Percentiles rank a stretch among this genome's conserved stretches.
phyloP scores from a whole-genome alignment of 768 basidiomycete species.

The Termitomyces sp. region DNA sequence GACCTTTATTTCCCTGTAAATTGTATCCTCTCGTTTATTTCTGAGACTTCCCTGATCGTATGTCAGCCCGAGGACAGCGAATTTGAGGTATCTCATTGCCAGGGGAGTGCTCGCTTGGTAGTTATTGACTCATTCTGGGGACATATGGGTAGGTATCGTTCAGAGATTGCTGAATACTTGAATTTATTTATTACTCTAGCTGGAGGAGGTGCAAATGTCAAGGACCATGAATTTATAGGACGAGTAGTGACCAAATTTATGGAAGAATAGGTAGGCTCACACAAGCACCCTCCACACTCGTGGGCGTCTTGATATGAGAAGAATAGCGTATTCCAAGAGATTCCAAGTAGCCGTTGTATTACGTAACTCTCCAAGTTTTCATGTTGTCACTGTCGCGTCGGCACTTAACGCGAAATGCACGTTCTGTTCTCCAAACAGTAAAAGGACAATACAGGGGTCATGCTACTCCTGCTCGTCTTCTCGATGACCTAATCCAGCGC shows the following conservation, averaged over 20 bases:
- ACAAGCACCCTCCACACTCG: too few species aligned
- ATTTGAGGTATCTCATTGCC: constrained; percentile 41
- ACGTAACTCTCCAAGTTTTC: constrained; percentile 11
- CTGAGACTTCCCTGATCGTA: background rate
- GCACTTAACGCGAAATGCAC: constrained; percentile 5
- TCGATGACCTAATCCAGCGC: constrained; percentile 41
- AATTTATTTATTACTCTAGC: constrained; percentile 24
- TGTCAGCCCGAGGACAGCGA: constrained; percentile 52
- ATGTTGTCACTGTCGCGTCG: constrained; percentile 14
- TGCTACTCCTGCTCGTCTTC: constrained; percentile 20
- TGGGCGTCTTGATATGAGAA: too few species aligned
- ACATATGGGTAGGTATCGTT: constrained; percentile 42
- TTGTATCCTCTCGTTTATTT: constrained; percentile 6
- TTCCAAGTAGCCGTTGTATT: constrained; percentile 3
- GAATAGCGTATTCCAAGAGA: too few species aligned
- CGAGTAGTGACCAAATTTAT: constrained; percentile 43
- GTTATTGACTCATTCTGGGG: constrained; percentile 60
- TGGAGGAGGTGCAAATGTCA: constrained; percentile 38
- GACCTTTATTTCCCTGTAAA: constrained; percentile 55
- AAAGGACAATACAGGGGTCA: constrained; percentile 4
- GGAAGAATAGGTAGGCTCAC: constrained; percentile 21
- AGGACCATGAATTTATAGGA: constrained; percentile 41
- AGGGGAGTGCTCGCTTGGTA: constrained; percentile 37
- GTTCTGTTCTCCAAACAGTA: background rate
- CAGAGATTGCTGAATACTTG: background rate